Base-by-base conservation (phyloP, 768 basidiomycete genomes). In the Erythrobasidium yunnanense region DNA sequence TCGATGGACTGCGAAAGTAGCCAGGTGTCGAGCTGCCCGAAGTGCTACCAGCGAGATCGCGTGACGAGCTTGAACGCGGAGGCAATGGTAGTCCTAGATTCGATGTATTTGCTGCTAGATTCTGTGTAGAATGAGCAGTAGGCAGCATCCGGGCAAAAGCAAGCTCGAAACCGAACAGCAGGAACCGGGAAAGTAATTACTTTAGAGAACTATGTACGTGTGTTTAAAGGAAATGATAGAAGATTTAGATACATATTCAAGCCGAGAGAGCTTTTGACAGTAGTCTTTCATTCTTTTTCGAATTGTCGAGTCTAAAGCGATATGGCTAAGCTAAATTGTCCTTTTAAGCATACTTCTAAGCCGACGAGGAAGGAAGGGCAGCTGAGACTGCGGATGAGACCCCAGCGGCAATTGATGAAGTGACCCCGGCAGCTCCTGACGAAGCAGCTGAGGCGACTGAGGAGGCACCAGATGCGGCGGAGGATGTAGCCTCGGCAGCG, bases 381-480 rank as follows among this genome's bases (percentile, higher is more conserved):
- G 33, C 32, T 22, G 54, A 52, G 22, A 23, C 57, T 17, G 15
- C 57, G 34, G 33, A 30, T 8, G 57, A 42, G 11, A 32, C 42
- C 30, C 8, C 57, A 8, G 57, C 46, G 25, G 2, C 30, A 63
- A 49, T 49, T 17, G 29, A 2, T 1, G 60, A 63, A 18, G 60
- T 33, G 18, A 38, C 47, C 29, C 23, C 23, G 56, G 66, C 55
- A 32, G 55, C 42, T 23, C 35, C 65, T 3, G 63, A 51, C 23
- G 62, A 29, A 18, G 55, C 32, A 4, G 8, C 29, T 6, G 66
- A 67, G 47, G 23, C 30, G 20, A 50, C 62, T 17, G 66, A 66
- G 27, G 53, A 45, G 4, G 65, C 15, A 22, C 8, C 54, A 8
- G 7, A n/a, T n/a, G n/a, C 27, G 54, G 27, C 42, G 4, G 54